phyloP scores from a whole-genome alignment of 23 red algal species.

The Agarophyton chilense region DNA sequence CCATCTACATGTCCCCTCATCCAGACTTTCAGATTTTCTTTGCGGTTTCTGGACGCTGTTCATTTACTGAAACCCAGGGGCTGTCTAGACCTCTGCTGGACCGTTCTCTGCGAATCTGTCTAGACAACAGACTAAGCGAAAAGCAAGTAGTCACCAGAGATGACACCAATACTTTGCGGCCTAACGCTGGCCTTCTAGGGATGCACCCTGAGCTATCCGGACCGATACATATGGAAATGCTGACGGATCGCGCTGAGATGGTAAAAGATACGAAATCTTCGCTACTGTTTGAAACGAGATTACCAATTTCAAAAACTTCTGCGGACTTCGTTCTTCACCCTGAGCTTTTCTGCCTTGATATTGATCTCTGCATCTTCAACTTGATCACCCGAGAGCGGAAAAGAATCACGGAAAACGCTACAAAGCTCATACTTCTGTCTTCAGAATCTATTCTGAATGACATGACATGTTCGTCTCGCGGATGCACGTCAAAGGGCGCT shows the following conservation, averaged over 20 bases:
- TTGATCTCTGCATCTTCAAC: not conserved
- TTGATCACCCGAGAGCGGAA: not conserved
- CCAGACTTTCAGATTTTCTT: constrained; percentile 92
- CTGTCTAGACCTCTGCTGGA: constrained; percentile 86
- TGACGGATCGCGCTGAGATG: not conserved
- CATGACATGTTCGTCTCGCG: not conserved
- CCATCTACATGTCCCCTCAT: constrained; percentile 68
- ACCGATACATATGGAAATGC: not conserved
- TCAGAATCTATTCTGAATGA: not conserved
- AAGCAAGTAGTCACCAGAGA: not conserved
- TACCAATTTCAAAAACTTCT: not conserved
- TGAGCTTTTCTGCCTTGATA: not conserved
- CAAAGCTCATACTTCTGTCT: not conserved
- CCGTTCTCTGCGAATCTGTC: constrained; percentile 60
- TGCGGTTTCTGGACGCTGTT: not conserved
- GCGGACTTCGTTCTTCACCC: not conserved
- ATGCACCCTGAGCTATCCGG: not conserved
- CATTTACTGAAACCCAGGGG: not conserved
- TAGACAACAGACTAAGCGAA: not conserved
- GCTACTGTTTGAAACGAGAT: not conserved
- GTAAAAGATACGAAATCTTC: no score
- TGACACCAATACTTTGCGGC: not conserved
- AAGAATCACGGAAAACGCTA: not conserved
- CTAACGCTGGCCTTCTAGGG: not conserved
- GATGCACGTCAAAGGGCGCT: not conserved